Conservation (phyloP, 1,284 basidiomycete genomes). For the Cystobasidium slooffiae region DNA sequence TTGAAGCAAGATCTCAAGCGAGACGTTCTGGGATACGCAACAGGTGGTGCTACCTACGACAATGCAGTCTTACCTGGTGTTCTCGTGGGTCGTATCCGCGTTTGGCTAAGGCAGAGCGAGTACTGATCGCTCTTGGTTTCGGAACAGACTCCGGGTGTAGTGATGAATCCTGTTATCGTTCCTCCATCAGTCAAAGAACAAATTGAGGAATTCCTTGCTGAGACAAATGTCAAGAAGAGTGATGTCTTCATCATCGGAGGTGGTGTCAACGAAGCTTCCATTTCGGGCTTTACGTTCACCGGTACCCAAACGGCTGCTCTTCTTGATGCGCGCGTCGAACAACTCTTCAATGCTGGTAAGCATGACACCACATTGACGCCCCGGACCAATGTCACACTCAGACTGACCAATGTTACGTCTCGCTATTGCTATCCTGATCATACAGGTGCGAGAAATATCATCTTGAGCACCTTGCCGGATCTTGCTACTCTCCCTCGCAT, state of each 20-base stretch:
- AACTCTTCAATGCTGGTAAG: slow-evolving; percentile 8
- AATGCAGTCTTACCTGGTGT: slow-evolving; percentile 1
- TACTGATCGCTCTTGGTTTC: background rate
- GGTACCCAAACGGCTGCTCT: background rate
- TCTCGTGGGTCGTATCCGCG: background rate
- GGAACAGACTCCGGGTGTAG: background rate
- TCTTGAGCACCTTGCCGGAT: slow-evolving; percentile 3
- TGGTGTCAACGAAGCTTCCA: background rate
- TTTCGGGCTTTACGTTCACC: background rate
- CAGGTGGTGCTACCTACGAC: slow-evolving; percentile 18
- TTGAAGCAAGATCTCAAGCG: slow-evolving; percentile 6
- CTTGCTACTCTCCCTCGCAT: slow-evolving; percentile 1
- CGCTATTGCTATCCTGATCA: background rate
- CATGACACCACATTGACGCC: background rate
- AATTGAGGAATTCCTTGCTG: background rate
- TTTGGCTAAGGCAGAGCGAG: background rate
- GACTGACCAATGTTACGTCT: background rate
- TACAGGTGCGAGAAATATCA: background rate
- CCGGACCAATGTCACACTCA: background rate
- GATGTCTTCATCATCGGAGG: background rate
- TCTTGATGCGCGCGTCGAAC: slow-evolving; percentile 4
- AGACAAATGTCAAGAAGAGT: background rate
- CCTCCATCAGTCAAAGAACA: background rate
- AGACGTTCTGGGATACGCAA: slow-evolving; percentile 9
- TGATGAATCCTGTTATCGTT: background rate